Percentiles rank a stretch among this genome's conserved stretches.
These are phyloP conservation scores for Gracilaria vermiculophylla DNA, from an alignment of 23 red algal species.

Conservation along the genomic window DNA sequence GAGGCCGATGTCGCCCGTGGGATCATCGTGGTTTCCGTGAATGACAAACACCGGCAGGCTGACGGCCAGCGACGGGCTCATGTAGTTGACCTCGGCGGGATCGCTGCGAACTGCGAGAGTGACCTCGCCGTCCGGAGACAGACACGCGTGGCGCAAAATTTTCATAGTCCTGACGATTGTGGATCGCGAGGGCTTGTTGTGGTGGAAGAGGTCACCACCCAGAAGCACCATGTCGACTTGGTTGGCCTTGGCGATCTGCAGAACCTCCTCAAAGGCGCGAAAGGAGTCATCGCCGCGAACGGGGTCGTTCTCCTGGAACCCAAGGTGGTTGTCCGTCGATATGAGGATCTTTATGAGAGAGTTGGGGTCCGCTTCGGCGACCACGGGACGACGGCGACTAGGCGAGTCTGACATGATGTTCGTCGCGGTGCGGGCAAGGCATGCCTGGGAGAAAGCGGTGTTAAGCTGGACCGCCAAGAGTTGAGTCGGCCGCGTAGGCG, in stretches of 20 bases:
- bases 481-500: no score
- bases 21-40: conserved; percentile 99
- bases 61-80: conserved; percentile 69
- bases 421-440: neutral
- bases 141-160: conserved; percentile 30
- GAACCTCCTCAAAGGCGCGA: conserved; percentile 89
- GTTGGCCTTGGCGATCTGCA: conserved; percentile 66
- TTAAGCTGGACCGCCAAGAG: no score
- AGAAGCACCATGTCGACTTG: conserved; percentile 80
- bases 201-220: conserved; percentile 96
- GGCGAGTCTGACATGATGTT: neutral
- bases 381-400: neutral
- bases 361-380: neutral
- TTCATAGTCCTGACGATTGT: conserved; percentile 75
- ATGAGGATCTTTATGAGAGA: conserved; percentile 87
- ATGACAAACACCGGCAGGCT: conserved; percentile 91
- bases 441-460: no score
- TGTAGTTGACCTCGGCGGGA: conserved; percentile 69
- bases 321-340: conserved; percentile 98
- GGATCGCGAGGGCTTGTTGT: conserved; percentile 85
- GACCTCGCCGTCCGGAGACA: conserved; percentile 49
- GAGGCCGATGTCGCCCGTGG: conserved; percentile 58
- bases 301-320: conserved; percentile 85
- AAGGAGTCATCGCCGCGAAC: conserved; percentile 92
- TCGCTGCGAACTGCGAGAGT: conserved; percentile 36